These are phyloP conservation scores for Papiliotrema flavescens DNA, from an alignment of 1,284 basidiomycete genomes.

Conservation along the genomic window DNA sequence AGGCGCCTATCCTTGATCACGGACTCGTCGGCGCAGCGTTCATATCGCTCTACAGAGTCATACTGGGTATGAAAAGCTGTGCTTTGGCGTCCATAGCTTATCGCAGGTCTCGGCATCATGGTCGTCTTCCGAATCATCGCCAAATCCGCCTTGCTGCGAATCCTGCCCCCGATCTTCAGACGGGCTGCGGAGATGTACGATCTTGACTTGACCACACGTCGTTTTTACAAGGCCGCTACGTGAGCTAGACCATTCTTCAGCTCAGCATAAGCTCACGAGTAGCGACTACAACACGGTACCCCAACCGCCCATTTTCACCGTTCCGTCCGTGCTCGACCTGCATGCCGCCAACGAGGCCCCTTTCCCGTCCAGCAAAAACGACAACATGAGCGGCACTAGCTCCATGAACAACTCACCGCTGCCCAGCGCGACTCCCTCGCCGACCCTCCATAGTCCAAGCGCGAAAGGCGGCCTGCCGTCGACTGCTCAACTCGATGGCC, in stretches of 20 bases:
- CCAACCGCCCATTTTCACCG: slow-evolving; percentile 61
- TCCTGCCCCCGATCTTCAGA: slow-evolving; percentile 79
- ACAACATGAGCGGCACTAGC: no score
- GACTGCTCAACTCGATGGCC: no score
- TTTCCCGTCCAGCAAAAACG: background rate
- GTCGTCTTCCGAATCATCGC: slow-evolving; percentile 81
- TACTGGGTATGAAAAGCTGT: slow-evolving; percentile 51
- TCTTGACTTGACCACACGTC: slow-evolving; percentile 63
- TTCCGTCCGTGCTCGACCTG: slow-evolving; percentile 82
- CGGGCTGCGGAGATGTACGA: slow-evolving; percentile 55
- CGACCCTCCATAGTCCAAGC: no score
- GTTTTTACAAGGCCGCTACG: slow-evolving; percentile 83
- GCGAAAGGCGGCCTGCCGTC: no score
- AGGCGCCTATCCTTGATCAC: slow-evolving; percentile 3
- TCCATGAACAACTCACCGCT: no score
- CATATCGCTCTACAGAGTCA: slow-evolving; percentile 60
- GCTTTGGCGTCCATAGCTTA: background rate
- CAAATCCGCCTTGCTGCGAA: slow-evolving; percentile 66
- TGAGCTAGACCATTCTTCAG: slow-evolving; percentile 38
- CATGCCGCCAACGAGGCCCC: slow-evolving; percentile 41
- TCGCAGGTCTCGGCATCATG: slow-evolving; percentile 52
- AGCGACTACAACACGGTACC: slow-evolving; percentile 66
- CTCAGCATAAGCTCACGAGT: slow-evolving; percentile 1
- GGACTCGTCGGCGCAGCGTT: slow-evolving; percentile 3
- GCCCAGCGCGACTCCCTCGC: no score